Conservation (phyloP, 257 asterid genomes). For the Solanum ahanhuiri region DNA sequence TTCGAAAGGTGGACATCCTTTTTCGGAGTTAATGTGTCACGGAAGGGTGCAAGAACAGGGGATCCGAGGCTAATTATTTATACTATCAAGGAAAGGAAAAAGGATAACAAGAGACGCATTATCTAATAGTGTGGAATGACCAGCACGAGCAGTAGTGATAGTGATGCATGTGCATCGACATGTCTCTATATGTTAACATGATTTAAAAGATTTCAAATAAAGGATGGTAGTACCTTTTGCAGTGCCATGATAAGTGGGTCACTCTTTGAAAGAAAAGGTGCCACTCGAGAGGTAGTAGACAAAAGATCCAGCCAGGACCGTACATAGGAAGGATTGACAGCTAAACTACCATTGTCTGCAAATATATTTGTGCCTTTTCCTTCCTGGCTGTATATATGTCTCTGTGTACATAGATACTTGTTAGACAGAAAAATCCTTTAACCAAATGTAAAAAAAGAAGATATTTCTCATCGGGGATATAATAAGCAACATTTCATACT, state of each 20-base stretch:
- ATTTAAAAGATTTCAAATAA: neutral
- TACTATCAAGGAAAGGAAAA: neutral
- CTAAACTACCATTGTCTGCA: conserved; percentile 74
- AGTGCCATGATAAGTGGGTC: conserved; percentile 74
- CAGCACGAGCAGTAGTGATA: too few species aligned
- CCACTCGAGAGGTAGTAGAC: conserved; percentile 80
- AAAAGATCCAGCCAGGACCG: conserved; percentile 75
- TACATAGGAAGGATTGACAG: conserved; percentile 70
- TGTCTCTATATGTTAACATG: neutral
- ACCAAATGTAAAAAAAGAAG: neutral
- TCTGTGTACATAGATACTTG: conserved; percentile 28
- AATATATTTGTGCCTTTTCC: conserved; percentile 55
- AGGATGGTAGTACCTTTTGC: conserved; percentile 41
- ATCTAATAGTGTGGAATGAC: neutral
- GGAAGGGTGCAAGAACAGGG: neutral
- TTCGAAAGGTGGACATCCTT: neutral
- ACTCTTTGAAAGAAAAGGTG: conserved; percentile 63
- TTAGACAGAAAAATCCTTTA: neutral
- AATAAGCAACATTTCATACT: neutral
- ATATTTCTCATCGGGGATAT: neutral
- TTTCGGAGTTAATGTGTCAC: neutral
- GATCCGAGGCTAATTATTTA: neutral
- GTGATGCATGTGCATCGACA: neutral
- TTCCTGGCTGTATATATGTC: conserved; percentile 63
- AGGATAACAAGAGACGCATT: neutral